Base-by-base conservation (phyloP, 2,329 filamentous ascomycete species). In the Cladophialophora bantiana region DNA sequence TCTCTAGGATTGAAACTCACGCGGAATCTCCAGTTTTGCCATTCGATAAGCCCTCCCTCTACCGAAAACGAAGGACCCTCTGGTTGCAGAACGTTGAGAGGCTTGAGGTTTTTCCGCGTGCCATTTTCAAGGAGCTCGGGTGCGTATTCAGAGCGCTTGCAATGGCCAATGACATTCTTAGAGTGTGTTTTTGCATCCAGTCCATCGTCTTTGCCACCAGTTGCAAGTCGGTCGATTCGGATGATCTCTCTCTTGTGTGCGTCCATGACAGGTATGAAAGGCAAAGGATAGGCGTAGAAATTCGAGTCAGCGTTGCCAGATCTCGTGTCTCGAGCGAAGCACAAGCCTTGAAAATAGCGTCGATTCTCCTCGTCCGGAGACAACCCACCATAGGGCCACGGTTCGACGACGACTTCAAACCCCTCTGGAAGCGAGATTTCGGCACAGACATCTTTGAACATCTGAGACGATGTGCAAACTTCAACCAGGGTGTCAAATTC, bases 11-110 rank as follows among this genome's bases (percentile, higher is more conserved):
- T 92, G 79, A 90, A 91, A 40, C 68, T 66, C 2, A 93, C 83
- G 10, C 89, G 82, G 78, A 93, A 88, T 1, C 84, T 82, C 89
- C 89, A 92, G 72, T 90, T 88, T 75, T 89, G 86, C 88, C 88
- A 89, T 64, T 82, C 77, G 4, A 88, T 72, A n/a, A 80, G 71
- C 63, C 81, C 80, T 72, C 85, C 78, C 52, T 81, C 59, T 9
- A 90, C 82, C 0, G 78, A 81, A 77, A 93, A 92, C 1, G 87
- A 90, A 0, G 89, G 84, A 0, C 90, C 90, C 35, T 91, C 86
- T 0, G 87, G 87, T 69, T 94, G 91, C 1, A 87, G 83, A 54
- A 94, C 88, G 71, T 92, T 86, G 74, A 93, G 85, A 4, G 90
- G 90, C 77, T 91, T 92, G 34, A 88, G 74, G 63, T 86, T 86